Percentiles rank a stretch among this genome's conserved stretches.
These are phyloP conservation scores for Yamadazyma phyllophila DNA, from an alignment of 805 yeast species.

Conservation along the genomic window DNA sequence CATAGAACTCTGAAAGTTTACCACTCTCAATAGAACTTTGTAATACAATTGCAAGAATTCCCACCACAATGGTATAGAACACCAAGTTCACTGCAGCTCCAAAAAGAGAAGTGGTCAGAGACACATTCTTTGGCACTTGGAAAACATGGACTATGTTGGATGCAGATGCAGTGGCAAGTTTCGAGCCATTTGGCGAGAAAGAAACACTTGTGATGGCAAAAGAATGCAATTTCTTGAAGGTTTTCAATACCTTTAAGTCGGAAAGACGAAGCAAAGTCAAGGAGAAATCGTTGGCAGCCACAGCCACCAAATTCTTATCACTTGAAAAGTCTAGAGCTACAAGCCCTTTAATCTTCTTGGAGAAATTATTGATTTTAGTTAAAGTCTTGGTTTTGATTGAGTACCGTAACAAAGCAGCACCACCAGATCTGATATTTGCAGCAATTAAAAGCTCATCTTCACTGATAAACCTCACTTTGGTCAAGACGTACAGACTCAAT, in stretches of 20 bases:
- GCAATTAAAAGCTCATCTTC: conserved; percentile 31
- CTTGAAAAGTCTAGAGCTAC: conserved; percentile 49
- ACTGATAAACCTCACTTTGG: conserved; percentile 43
- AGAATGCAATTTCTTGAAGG: conserved; percentile 61
- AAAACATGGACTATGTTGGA: conserved; percentile 69
- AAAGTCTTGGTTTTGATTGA: conserved; percentile 42
- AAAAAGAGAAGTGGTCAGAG: conserved; percentile 38
- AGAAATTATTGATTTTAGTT: conserved; percentile 40
- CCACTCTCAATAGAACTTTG: conserved; percentile 37
- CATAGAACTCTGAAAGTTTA: conserved; percentile 26
- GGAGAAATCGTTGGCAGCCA: conserved; percentile 68
- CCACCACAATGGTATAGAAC: conserved; percentile 32
- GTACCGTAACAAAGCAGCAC: conserved; percentile 47
- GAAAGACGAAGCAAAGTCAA: conserved; percentile 53
- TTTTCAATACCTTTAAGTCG: conserved; percentile 50
- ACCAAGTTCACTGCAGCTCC: conserved; percentile 34
- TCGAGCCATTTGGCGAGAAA: conserved; percentile 65
- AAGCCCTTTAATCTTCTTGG: conserved; percentile 53
- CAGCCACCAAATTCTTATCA: conserved; percentile 43
- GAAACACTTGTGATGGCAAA: conserved; percentile 75
- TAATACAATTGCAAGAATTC: conserved; percentile 28
- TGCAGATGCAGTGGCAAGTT: conserved; percentile 72
- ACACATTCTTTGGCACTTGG: conserved; percentile 52
- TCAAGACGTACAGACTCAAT: conserved; percentile 29
- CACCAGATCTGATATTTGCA: conserved; percentile 28